Evolutionary conservation across 2,329 filamentous ascomycete genomes (phyloP).

Genomic region (Apiospora sp.): DNA sequence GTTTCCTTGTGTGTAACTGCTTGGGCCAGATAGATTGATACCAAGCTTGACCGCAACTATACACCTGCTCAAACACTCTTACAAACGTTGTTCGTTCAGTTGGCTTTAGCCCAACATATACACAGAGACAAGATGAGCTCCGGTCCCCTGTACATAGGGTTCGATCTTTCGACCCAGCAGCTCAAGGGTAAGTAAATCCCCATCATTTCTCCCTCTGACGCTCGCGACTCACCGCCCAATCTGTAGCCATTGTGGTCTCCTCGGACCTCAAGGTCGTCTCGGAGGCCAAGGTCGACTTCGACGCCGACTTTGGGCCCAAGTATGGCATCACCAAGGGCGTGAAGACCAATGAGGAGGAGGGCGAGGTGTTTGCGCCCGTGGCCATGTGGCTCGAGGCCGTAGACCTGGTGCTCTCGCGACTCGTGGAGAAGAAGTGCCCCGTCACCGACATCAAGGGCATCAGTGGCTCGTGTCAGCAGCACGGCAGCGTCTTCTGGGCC

Average conservation of each 20-base stretch:
- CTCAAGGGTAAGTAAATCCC: conserved; percentile 73
- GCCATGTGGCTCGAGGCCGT: conserved; percentile 94
- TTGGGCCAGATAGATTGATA: neutral
- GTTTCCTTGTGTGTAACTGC: neutral
- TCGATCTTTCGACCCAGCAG: conserved; percentile 97
- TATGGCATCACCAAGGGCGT: conserved; percentile 91
- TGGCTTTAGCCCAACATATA: neutral
- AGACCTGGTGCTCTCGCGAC: conserved; percentile 80
- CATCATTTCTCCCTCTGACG: conserved; percentile 25
- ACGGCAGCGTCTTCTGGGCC: conserved; percentile 96
- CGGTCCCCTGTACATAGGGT: conserved; percentile 82
- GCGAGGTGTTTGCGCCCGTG: conserved; percentile 92
- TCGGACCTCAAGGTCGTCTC: conserved; percentile 82
- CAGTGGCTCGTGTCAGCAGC: conserved; percentile 94
- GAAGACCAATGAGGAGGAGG: conserved; percentile 78
- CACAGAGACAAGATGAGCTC: conserved; percentile 42
- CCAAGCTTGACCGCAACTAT: neutral
- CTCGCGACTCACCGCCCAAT: conserved; percentile 28
- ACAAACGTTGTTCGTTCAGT: neutral
- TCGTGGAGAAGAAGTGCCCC: conserved; percentile 75
- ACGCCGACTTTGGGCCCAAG: conserved; percentile 76
- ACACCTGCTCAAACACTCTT: neutral
- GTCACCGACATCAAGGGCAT: conserved; percentile 80
- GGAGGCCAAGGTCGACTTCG: conserved; percentile 94
- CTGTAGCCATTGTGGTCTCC: conserved; percentile 79